Evolutionary conservation across 306 rosid genomes (phyloP), one percentile per base, ranked within the genome.

Genomic region (Phaseolus lunatus): DNA sequence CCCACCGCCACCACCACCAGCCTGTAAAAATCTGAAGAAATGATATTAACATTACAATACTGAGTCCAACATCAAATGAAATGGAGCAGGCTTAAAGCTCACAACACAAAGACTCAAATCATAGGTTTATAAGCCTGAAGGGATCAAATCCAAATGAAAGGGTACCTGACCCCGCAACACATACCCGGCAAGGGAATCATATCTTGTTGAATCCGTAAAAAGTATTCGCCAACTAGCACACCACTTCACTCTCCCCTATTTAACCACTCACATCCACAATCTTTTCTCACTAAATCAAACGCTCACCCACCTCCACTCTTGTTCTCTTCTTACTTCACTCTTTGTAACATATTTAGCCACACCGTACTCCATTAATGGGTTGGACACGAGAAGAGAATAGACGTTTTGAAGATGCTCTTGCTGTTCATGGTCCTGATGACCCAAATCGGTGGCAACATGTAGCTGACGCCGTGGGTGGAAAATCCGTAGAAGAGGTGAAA

Each of bases 371-470:
- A 39, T 54, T 19, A 8, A 78, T 83, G 88, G 79, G 82, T 26
- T 94, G 98, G 98, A 94, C 97, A 35, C 77, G 85, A 31, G 90
- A 89, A 85, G 94, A 94, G 82, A 92, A 94, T 77, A 87, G 84
- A 64, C 86, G 85, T 45, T 94, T 94, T 74, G 98, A 94, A 83
- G 88, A 85, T 80, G 97, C 98, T 27, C 96, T 94, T 67, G 98
- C 95, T 5, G 89, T 89, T 19, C 89, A 85, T 75, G 96, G 87
- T 58, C 92, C 93, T 20, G 93, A 92, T 37, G 89, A 92, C 37
- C 96, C 92, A 7, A 86, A 94, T 64, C 85, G 98, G 68, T 94
- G 98, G 97, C 89, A 89, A 20, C 87, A 88, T 67, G 93, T 94
- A 62, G 98, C 98, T 73, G 90, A 86, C 77, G 91, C 93, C 4